Conservation (phyloP, 305 asterid species). For the Petunia hybrid region DNA sequence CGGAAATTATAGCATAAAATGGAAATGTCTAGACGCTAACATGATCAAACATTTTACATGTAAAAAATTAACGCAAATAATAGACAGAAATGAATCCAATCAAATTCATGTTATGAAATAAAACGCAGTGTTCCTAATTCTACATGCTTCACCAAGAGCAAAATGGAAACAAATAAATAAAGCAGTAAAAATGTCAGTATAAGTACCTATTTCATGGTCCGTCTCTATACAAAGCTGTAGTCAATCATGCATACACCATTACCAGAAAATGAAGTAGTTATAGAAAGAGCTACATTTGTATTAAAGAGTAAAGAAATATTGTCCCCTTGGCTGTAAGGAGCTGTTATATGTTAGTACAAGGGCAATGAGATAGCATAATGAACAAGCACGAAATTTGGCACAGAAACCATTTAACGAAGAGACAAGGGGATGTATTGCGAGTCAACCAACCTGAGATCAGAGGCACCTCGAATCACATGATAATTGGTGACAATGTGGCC, state of each 20-base stretch:
- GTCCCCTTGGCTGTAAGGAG: not conserved
- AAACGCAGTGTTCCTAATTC: constrained; percentile 1
- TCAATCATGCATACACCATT: not conserved
- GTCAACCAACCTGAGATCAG: constrained; percentile 77
- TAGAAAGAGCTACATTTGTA: not conserved
- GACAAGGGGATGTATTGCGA: not conserved
- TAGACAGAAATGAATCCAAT: not conserved
- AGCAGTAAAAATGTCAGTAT: not conserved
- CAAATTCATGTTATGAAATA: not conserved
- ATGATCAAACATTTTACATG: not conserved
- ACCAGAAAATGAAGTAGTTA: not conserved
- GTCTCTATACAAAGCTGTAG: not conserved
- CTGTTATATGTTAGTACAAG: not conserved
- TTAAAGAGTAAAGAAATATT: not conserved
- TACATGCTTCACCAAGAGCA: not conserved
- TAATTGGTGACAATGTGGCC: constrained; percentile 93
- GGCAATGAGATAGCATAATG: not conserved
- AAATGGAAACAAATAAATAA: too few relatives aligned
- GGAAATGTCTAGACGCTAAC: not conserved
- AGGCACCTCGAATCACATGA: constrained; percentile 98
- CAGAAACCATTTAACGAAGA: not conserved
- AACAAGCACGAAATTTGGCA: not conserved
- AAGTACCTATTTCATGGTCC: not conserved
- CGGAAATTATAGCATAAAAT: not conserved
- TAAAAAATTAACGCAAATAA: not conserved